Evolutionary conservation across 2,329 filamentous ascomycete species (phyloP).

Genomic region (Beauveria scarabaeidicola): DNA sequence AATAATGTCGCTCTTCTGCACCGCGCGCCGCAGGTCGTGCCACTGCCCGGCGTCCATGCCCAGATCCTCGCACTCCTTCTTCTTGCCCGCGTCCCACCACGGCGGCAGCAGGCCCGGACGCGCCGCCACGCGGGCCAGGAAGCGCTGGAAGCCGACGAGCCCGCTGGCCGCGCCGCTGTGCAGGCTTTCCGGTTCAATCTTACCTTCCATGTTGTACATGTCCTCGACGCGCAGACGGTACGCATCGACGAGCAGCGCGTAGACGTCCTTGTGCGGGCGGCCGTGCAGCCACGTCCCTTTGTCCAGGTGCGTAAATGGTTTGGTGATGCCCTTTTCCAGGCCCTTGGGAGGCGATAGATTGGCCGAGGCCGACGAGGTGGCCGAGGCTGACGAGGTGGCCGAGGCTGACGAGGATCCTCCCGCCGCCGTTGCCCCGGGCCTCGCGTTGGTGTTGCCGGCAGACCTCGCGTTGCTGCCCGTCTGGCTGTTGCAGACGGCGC

Average conservation of each 20-base stretch:
- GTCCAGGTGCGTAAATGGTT: conserved; percentile 33
- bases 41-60: conserved; percentile 23
- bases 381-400: neutral
- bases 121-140: conserved; percentile 23
- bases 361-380: neutral
- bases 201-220: conserved; percentile 20
- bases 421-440: no score
- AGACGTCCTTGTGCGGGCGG: conserved; percentile 35
- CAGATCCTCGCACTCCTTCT: conserved; percentile 27
- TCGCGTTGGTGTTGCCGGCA: no score
- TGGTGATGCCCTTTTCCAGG: conserved; percentile 20
- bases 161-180: conserved; percentile 19
- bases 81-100: conserved; percentile 36
- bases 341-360: conserved; percentile 19
- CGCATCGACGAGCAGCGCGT: conserved; percentile 36
- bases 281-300: conserved; percentile 34
- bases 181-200: conserved; percentile 21
- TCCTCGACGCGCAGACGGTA: conserved; percentile 41
- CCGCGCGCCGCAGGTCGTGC: conserved; percentile 18
- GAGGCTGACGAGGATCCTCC: neutral
- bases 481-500: conserved; percentile 30
- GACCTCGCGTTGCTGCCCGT: conserved; percentile 2
- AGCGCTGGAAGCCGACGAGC: conserved; percentile 27
- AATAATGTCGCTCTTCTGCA: conserved; percentile 28
- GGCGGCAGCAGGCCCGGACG: conserved; percentile 28